Conservation (phyloP, 768 basidiomycete genomes). For the Coprinopsis marcescibilis region DNA sequence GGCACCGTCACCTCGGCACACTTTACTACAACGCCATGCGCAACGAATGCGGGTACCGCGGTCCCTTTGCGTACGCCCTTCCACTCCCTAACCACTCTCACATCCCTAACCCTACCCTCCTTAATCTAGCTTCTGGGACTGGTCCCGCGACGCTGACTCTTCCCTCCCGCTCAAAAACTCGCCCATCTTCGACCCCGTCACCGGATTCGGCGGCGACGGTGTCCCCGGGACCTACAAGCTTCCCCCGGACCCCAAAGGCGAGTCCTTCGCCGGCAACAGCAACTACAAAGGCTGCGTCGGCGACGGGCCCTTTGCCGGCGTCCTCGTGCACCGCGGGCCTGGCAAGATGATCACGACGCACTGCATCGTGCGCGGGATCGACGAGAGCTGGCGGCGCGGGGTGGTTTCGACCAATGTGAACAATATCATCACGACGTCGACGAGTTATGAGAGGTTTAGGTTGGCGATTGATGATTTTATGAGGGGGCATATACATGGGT, state of each 20-base stretch:
- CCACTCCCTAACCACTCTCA: background rate
- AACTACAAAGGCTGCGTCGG: background rate
- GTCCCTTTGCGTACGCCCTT: slow-evolving; percentile 19
- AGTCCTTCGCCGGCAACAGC: background rate
- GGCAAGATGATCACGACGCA: background rate
- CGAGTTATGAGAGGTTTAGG: background rate
- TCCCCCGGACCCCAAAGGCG: background rate
- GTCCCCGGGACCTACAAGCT: slow-evolving; percentile 2
- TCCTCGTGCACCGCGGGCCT: background rate
- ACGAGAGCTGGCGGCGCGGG: too few species aligned
- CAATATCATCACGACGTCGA: background rate
- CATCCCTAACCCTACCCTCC: background rate
- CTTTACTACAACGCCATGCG: slow-evolving; percentile 19
- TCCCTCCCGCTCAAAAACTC: background rate
- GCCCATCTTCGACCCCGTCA: slow-evolving; percentile 1
- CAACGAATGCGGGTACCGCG: slow-evolving; percentile 20
- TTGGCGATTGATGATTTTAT: background rate
- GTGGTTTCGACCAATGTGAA: background rate
- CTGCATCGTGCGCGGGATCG: slow-evolving; percentile 3
- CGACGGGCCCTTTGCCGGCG: background rate
- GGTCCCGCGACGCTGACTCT: slow-evolving; percentile 1
- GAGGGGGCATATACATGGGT: background rate
- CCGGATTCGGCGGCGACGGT: slow-evolving; percentile 2
- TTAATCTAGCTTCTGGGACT: slow-evolving; percentile 1
- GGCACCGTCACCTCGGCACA: slow-evolving; percentile 19